These are phyloP conservation scores for Selenicereus undatus DNA, from an alignment of 148 eudicot species.

Conservation along the genomic window DNA sequence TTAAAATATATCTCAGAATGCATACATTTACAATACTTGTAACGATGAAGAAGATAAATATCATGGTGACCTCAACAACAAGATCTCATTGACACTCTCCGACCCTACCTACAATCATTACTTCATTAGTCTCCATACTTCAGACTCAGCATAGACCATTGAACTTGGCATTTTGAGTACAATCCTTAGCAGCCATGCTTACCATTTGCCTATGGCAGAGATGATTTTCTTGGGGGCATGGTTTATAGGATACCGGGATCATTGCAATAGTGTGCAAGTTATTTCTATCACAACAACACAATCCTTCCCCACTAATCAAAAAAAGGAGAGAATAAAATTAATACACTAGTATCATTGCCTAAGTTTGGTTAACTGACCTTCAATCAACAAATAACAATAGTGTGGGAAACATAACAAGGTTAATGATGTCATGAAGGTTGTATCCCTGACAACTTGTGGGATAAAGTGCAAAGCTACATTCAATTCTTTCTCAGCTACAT, in stretches of 20 bases:
- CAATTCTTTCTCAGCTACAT: constrained; percentile 48
- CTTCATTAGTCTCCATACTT: background rate
- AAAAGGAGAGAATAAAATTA: background rate
- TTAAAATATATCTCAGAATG: background rate
- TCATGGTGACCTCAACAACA: background rate
- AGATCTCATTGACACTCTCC: background rate
- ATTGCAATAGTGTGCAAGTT: background rate
- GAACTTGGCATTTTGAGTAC: background rate
- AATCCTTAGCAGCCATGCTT: background rate
- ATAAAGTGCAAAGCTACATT: constrained; percentile 34
- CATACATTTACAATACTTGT: background rate
- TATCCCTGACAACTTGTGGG: constrained; percentile 29
- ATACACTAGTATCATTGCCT: background rate
- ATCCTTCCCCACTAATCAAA: no score
- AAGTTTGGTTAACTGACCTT: constrained; percentile 20
- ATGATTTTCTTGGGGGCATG: background rate
- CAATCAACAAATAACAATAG: constrained; percentile 15
- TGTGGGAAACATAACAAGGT: background rate
- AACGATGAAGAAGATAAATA: background rate
- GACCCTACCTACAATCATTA: background rate
- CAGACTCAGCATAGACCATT: background rate
- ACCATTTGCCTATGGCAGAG: background rate
- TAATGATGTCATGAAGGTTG: background rate
- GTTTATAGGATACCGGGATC: background rate
- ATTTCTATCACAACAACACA: background rate